Evolutionary conservation across 352 stramenopile genomes (phyloP), one percentile per base, ranked within the genome.

Genomic region (Saprolegnia diclina): DNA sequence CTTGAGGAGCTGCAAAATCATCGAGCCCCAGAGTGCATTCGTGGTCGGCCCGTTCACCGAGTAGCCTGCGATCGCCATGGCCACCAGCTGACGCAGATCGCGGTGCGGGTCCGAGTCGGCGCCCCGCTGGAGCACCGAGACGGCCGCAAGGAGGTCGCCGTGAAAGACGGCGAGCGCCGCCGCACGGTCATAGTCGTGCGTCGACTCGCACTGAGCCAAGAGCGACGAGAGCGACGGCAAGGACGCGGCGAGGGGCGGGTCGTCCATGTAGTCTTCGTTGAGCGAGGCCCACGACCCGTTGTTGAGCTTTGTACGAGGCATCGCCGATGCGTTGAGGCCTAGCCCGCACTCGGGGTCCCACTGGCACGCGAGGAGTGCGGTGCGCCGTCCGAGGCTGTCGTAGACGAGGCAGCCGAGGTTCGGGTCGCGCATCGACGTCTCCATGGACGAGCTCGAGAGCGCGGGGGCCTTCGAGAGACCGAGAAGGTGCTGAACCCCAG

Each of bases 1-100:
- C 57, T 83, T 82, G 1, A 94, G 72, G 0, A 96, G 73, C 65
- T 92, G 83, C 59, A 89, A 77, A 32, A 83, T 93, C 81, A 90
- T 94, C 19, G 65, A 83, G 4, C 74, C 76, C 88, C 88, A 96
- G 40, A 96, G 71, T n/a, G 63, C 29, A 24, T 65, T 65, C 1
- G 21, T 42, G 5, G 81, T 84, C 7, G 80, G 64, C 3, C 77
- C 75, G 19, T 77, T 73, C 14, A 73, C 62, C 52, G 86, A 88
- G 65, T 92, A 96, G 0, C 88, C 88, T 19, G 88, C 86, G 45
- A 96, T 73, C 1, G 88, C 88, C 88, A 96, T 96, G 0, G 88
- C 88, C 7, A 92, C 87, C n/a, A 96, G 80, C 68, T 94, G 83
- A n/a, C 92, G 71, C 19, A 96, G 74, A 59, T 96, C 88, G 0